Evolutionary conservation across 768 basidiomycete genomes (phyloP), one percentile per base, ranked within the genome.

Genomic region (Candolleomyces efflorescens): DNA sequence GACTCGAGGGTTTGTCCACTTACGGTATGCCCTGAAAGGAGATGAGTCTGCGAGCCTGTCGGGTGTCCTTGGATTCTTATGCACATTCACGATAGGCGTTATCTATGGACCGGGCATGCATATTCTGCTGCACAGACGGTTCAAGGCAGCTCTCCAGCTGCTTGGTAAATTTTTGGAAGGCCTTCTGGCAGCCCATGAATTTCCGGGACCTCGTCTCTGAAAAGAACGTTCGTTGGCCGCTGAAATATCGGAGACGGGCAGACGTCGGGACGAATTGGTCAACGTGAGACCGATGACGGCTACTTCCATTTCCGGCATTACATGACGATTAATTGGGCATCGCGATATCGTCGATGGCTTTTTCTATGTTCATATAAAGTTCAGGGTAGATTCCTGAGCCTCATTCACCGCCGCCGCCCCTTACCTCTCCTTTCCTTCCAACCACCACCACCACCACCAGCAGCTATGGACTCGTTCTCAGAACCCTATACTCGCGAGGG

Each of bases 401-500:
- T 55, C 57, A 51, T 56, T 48, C 39, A 49, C 55, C 49, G 54
- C 27, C 32, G 20, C 56, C 20, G 45, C 45, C 49, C 47, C 49
- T 59, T 49, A 23, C 36, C 37, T 20, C 18, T 24, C 17, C 27
- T 22, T 22, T 53, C 32, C 32, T 32, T 1, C 32, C 32, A 32
- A 32, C 32, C 27, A 27, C 53, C 27, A 48, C 38, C 27, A 38
- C 18, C n/a, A 20, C 24, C 26, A 13, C 50, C 43, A n/a, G n/a
- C 27, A 55, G 50, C 55, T 38, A 88, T 89, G 84, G 86, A 91
- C 73, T 84, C 84, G 24, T 91, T 89, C 75, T 71, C 81, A 59
- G 87, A 90, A 61, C 87, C 86, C 18, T 85, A 86, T 70, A 85
- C 82, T 3, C 77, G 82, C 63, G 73, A 76, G 15, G 85, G 82